A percentile compares a stretch with the other conserved stretches of the same genome.
Evolutionary conservation across 2,329 filamentous ascomycete genomes (phyloP).

Genomic region (Fusarium humuli): DNA sequence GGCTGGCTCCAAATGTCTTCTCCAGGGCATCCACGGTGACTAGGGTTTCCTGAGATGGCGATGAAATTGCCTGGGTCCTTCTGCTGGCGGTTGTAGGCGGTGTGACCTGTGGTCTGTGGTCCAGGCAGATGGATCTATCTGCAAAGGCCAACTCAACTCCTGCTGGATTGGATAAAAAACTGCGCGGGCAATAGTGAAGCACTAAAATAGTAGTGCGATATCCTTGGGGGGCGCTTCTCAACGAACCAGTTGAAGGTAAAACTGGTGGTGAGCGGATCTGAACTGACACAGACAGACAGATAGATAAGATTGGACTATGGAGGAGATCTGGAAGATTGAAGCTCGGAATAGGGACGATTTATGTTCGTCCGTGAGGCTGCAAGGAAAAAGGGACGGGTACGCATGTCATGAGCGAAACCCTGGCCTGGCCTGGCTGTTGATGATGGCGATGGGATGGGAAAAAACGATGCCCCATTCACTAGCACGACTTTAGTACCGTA

Average conservation of each 20-base stretch:
- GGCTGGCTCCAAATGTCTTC: constrained; percentile 44
- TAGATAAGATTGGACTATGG: constrained; percentile 3
- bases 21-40: constrained; percentile 46
- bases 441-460: constrained; percentile 37
- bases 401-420: constrained; percentile 47
- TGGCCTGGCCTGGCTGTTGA: constrained; percentile 27
- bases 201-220: constrained; percentile 45
- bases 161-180: constrained; percentile 42
- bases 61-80: constrained; percentile 45
- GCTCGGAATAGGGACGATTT: constrained; percentile 46
- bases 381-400: constrained; percentile 41
- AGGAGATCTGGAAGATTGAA: constrained; percentile 27
- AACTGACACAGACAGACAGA: constrained; percentile 32
- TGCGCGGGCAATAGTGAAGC: constrained; percentile 43
- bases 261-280: constrained; percentile 42
- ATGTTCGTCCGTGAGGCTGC: constrained; percentile 49
- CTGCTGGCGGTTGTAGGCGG: constrained; percentile 46
- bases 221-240: constrained; percentile 40
- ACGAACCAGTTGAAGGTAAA: constrained; percentile 44
- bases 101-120: constrained; percentile 45
- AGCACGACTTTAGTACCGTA: constrained; percentile 22
- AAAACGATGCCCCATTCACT: constrained; percentile 46
- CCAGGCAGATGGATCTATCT: constrained; percentile 46
- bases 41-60: constrained; percentile 47
- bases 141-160: constrained; percentile 39